Percentiles rank a stretch among this genome's conserved stretches.
Conservation (phyloP, 192 early-diverging fungal species). For the Phlyctochytrium bullatum region DNA sequence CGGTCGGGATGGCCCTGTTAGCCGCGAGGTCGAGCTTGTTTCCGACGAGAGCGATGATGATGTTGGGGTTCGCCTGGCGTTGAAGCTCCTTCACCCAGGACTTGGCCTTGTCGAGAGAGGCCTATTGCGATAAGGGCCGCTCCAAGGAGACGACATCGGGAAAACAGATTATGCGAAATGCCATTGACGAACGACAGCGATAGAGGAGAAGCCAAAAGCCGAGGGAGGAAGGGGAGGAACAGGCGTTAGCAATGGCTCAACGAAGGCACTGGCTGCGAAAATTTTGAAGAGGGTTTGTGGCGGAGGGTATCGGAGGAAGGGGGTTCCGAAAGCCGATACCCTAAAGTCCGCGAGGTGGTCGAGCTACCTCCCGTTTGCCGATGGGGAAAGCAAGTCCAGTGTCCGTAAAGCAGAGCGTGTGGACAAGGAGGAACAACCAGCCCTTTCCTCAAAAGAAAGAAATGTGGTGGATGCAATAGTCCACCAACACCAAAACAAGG, state of each 20-base stretch:
- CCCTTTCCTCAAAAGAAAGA: conserved; percentile 5
- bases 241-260: neutral
- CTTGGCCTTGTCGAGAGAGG: conserved; percentile 90
- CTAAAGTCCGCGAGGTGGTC: too few relatives aligned
- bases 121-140: conserved; percentile 51
- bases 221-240: neutral
- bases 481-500: neutral
- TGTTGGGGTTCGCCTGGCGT: conserved; percentile 90
- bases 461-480: too few relatives aligned
- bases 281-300: too few relatives aligned
- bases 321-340: too few relatives aligned
- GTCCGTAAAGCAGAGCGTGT: neutral
- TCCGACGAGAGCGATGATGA: conserved; percentile 94
- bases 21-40: conserved; percentile 91
- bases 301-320: too few relatives aligned
- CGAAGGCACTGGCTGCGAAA: neutral
- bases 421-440: neutral
- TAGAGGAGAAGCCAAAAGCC: too few relatives aligned
- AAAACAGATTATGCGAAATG: too few relatives aligned
- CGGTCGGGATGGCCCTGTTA: conserved; percentile 64
- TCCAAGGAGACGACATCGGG: too few relatives aligned
- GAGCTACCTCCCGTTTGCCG: too few relatives aligned
- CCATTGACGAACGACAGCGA: too few relatives aligned
- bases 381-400: too few relatives aligned
- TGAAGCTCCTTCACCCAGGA: conserved; percentile 96